Conservation (phyloP, 306 rosid species). For the Ammopiptanthus mongolicus region DNA sequence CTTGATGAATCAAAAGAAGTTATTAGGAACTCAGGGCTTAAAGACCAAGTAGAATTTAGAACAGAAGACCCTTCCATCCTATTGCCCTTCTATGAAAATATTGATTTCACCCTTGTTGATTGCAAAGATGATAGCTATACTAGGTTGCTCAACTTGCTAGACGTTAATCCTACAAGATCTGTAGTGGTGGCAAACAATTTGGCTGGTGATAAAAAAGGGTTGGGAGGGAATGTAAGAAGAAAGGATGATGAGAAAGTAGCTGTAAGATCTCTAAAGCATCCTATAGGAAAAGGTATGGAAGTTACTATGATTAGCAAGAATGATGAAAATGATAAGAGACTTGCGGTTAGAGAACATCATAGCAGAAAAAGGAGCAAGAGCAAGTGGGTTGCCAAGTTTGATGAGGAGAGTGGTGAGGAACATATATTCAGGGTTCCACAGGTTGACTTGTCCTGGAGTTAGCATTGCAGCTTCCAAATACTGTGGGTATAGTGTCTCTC, state of each 20-base stretch:
- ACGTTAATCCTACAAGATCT: slow-evolving; percentile 48
- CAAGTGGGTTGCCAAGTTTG: slow-evolving; percentile 52
- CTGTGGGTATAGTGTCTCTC: too few species aligned
- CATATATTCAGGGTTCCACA: slow-evolving; percentile 51
- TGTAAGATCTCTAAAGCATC: slow-evolving; percentile 50
- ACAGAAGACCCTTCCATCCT: slow-evolving; percentile 50
- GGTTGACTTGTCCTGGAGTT: background rate
- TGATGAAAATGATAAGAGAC: slow-evolving; percentile 4
- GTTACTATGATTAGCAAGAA: slow-evolving; percentile 41
- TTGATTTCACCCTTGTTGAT: slow-evolving; percentile 60
- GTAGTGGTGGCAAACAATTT: slow-evolving; percentile 56
- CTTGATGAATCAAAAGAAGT: slow-evolving; percentile 43
- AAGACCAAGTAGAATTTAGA: slow-evolving; percentile 52
- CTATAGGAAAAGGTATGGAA: slow-evolving; percentile 55
- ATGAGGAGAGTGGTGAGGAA: slow-evolving; percentile 70
- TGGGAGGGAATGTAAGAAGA: slow-evolving; percentile 29
- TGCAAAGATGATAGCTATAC: slow-evolving; percentile 43
- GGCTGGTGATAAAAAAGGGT: slow-evolving; percentile 33
- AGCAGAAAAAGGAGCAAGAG: slow-evolving; percentile 35
- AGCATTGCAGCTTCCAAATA: background rate
- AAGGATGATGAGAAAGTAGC: slow-evolving; percentile 33
- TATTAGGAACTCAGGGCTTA: slow-evolving; percentile 43
- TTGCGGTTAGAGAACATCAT: background rate
- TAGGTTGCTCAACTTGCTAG: slow-evolving; percentile 38
- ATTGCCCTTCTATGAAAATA: slow-evolving; percentile 38